Conservation (phyloP, 2,329 filamentous ascomycete genomes). For the Cyphellophora europaea region DNA sequence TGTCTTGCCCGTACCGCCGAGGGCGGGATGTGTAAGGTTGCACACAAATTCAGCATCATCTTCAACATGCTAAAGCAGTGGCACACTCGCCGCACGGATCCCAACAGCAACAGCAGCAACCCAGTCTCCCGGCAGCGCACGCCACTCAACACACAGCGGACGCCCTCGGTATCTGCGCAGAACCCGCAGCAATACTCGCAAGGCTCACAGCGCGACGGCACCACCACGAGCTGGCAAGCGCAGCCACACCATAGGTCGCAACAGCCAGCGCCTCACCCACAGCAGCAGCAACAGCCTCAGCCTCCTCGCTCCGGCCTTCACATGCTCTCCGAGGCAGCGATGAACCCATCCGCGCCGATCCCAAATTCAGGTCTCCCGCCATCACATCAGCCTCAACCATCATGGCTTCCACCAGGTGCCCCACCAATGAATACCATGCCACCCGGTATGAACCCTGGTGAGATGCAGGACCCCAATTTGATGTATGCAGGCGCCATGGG, state of each 20-base stretch:
- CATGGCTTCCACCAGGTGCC: conserved; percentile 10
- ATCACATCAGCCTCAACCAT: conserved; percentile 6
- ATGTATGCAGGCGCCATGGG: conserved; percentile 1
- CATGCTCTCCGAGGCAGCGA: conserved; percentile 21
- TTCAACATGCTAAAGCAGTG: conserved; percentile 61
- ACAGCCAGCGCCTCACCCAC: not conserved
- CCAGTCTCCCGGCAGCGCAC: conserved; percentile 12
- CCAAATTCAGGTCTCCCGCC: conserved; percentile 6
- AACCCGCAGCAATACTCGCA: no score
- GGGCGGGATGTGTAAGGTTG: conserved; percentile 54
- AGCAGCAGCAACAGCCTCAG: no score
- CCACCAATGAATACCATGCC: not conserved
- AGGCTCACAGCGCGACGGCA: no score
- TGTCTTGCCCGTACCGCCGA: conserved; percentile 58
- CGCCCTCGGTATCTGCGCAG: no score
- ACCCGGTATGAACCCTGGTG: not conserved
- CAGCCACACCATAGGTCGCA: not conserved
- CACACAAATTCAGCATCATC: conserved; percentile 62
- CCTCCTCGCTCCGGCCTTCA: conserved; percentile 15
- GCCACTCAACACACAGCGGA: conserved; percentile 5
- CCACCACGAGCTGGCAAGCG: not conserved
- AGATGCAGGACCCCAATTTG: conserved; percentile 1
- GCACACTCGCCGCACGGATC: conserved; percentile 42
- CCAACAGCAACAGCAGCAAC: conserved; percentile 5
- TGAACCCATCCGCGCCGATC: conserved; percentile 11